Conservation (phyloP, 2,329 filamentous ascomycete genomes). For the Aspergillus oerlinghausenensis region DNA sequence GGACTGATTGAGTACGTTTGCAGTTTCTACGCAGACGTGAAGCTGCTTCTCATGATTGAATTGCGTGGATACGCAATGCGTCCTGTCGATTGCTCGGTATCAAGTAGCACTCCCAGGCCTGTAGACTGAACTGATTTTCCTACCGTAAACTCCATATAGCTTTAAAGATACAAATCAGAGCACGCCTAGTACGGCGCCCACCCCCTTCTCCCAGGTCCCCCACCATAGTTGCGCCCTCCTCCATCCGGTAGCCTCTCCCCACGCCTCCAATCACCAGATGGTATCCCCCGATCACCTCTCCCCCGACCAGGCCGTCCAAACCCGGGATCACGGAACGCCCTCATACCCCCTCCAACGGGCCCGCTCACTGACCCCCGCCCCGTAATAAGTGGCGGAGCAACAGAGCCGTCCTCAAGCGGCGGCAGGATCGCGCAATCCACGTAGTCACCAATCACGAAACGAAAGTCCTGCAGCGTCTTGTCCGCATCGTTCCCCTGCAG, state of each 20-base stretch:
- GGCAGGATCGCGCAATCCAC: slow-evolving; percentile 77
- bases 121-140: background rate
- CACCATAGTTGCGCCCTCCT: slow-evolving; percentile 25
- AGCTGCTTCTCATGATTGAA: no score
- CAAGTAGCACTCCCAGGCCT: background rate
- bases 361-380: slow-evolving; percentile 43
- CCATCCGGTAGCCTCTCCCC: slow-evolving; percentile 44
- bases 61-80: no score
- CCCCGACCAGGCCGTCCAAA: slow-evolving; percentile 41
- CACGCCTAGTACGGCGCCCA: slow-evolving; percentile 34
- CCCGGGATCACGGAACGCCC: slow-evolving; percentile 44
- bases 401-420: slow-evolving; percentile 67
- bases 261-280: slow-evolving; percentile 47
- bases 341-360: slow-evolving; percentile 36
- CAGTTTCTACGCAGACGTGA: background rate
- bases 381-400: slow-evolving; percentile 58
- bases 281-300: slow-evolving; percentile 40
- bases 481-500: slow-evolving; percentile 57
- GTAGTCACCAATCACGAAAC: slow-evolving; percentile 86
- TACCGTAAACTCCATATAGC: background rate
- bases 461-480: slow-evolving; percentile 70
- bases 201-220: slow-evolving; percentile 38
- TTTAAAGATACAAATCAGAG: background rate
- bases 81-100: background rate
- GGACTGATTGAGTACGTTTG: background rate